Base-by-base conservation (phyloP, 257 asterid species). In the Phtheirospermum japonicum region DNA sequence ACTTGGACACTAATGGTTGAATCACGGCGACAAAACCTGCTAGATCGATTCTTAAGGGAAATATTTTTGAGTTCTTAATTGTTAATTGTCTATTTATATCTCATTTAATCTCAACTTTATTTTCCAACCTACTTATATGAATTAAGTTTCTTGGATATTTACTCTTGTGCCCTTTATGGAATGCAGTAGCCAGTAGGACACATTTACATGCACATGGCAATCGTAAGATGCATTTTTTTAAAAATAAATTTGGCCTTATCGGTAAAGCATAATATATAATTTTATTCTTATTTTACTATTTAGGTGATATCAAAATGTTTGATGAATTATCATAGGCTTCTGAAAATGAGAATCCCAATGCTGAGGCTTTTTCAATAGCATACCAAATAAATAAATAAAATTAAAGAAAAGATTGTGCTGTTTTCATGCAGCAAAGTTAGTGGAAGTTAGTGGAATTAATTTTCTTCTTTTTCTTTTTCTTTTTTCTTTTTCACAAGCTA, bases 11-110 rank as follows among this genome's bases (percentile, higher is more conserved):
- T 74, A 75, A 79, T 78, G 89, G 87, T 56, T 63, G 68, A 74
- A 67, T 81, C 77, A 76, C 81, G 84, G 82, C 79, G 85, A 79
- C 84, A 80, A 82, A 73, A 74, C 79, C 83, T 82, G 95, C 80
- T 69, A 61, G 70, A 77, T 83, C 86, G 81, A 79, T 85, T 85
- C 85, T 81, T 73, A 76, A 79, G 85, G 75, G 66, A 56, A 75
- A 73, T 33, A 33, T 33, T 5, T n/a, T 8, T 33, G 39, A 33
- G 9, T 5, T 33, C 3, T 23, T 33, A 2, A 33, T 11, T 49
- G 4, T 17, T 18, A 60, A 66, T 58, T 11, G 2, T 45, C 52
- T 9, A 56, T 6, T 50, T 48, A 36, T 49, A 16, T 56, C 14
- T 40, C 48, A 57, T 43, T 40, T 42, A 54, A 10, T 23, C 16